Conservation (phyloP, 371 early-diverging fungal species). For the Haplosporangium sp. region DNA sequence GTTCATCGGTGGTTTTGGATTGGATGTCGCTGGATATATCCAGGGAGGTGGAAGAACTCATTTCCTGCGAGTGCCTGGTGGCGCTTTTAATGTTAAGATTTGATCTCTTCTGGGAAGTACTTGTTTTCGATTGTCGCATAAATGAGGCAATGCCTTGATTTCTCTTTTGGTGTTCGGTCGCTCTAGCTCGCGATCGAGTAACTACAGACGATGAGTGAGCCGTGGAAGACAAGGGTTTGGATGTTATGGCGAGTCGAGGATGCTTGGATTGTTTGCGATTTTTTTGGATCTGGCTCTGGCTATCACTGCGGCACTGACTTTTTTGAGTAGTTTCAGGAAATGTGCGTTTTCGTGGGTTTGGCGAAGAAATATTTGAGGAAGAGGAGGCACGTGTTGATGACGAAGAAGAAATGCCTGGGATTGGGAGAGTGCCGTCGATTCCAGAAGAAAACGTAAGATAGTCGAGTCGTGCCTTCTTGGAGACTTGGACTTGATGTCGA, state of each 20-base stretch:
- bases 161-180: slow-evolving; percentile 18
- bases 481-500: slow-evolving; percentile 45
- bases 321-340: slow-evolving; percentile 14
- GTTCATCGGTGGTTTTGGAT: neutral
- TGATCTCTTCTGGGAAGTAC: slow-evolving; percentile 50
- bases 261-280: slow-evolving; percentile 21
- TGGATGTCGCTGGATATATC: neutral
- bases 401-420: slow-evolving; percentile 4
- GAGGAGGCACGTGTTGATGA: slow-evolving; percentile 6
- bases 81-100: slow-evolving; percentile 23
- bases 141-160: slow-evolving; percentile 30
- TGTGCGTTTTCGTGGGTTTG: slow-evolving; percentile 29
- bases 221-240: slow-evolving; percentile 3
- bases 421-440: slow-evolving; percentile 33
- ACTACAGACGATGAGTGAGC: slow-evolving; percentile 12
- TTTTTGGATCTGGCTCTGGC: neutral
- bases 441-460: slow-evolving; percentile 44
- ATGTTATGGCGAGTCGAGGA: slow-evolving; percentile 13
- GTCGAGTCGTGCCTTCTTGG: slow-evolving; percentile 38
- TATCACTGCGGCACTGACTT: slow-evolving; percentile 7
- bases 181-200: slow-evolving; percentile 30
- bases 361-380: neutral
- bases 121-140: slow-evolving; percentile 53
- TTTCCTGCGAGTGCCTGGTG: slow-evolving; percentile 4
- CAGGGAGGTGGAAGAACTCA: slow-evolving; percentile 5